phyloP scores from a whole-genome alignment of 257 asterid genomes.

The Ophiorrhiza pumila region DNA sequence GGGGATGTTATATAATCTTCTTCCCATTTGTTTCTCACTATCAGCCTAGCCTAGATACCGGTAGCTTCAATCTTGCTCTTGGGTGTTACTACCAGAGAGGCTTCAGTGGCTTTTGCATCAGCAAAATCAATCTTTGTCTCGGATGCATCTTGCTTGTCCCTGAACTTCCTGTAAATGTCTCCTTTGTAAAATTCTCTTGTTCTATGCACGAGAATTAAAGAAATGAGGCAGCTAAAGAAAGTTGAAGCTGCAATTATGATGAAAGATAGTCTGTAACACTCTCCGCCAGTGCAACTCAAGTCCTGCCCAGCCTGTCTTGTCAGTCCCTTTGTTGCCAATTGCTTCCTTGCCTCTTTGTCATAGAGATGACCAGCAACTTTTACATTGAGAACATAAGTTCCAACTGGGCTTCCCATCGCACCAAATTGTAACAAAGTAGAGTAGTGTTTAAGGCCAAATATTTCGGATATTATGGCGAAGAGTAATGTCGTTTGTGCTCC shows the following conservation, averaged over 20 bases:
- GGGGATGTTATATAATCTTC: too few relatives aligned
- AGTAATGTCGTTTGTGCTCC: slow-evolving; percentile 61
- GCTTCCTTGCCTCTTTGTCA: slow-evolving; percentile 39
- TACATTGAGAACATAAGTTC: slow-evolving; percentile 39
- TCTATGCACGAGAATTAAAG: slow-evolving; percentile 33
- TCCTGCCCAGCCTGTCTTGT: slow-evolving; percentile 27
- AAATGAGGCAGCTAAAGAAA: slow-evolving; percentile 24
- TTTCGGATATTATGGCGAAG: slow-evolving; percentile 46
- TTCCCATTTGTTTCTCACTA: too few relatives aligned
- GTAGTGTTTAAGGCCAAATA: slow-evolving; percentile 48
- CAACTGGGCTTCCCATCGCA: slow-evolving; percentile 37
- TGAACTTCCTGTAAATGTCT: slow-evolving; percentile 31
- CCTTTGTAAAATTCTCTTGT: slow-evolving; percentile 42
- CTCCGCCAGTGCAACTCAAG: slow-evolving; percentile 34
- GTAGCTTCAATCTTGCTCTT: background rate
- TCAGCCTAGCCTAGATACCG: too few relatives aligned
- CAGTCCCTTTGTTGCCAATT: slow-evolving; percentile 30
- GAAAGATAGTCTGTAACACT: slow-evolving; percentile 34
- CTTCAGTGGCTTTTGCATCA: background rate
- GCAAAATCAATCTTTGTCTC: background rate
- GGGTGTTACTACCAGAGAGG: background rate
- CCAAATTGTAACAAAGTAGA: slow-evolving; percentile 39
- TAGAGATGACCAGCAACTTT: slow-evolving; percentile 38
- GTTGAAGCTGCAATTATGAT: slow-evolving; percentile 30
- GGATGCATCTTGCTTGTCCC: background rate